Percentiles rank a stretch among this genome's conserved stretches.
These are phyloP conservation scores for Mycosphaerella arachidis DNA, from an alignment of 2,329 filamentous ascomycete genomes.

Conservation along the genomic window DNA sequence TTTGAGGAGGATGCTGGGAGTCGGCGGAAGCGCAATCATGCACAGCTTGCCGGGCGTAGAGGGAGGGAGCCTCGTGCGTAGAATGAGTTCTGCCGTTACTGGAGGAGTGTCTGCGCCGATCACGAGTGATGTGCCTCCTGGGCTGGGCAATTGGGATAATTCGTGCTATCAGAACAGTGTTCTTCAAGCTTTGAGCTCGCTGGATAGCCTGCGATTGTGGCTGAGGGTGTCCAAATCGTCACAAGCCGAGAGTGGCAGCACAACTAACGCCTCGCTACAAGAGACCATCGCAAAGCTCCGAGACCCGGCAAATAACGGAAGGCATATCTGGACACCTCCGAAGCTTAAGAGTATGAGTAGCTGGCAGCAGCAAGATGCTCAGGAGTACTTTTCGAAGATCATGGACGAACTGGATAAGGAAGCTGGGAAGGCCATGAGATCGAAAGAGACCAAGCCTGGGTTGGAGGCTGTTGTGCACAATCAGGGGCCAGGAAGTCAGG, in stretches of 20 bases:
- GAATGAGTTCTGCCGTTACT: slow-evolving; percentile 18
- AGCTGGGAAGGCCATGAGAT: slow-evolving; percentile 35
- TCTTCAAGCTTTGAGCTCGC: slow-evolving; percentile 64
- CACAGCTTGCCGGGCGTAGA: slow-evolving; percentile 31
- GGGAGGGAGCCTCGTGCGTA: slow-evolving; percentile 32
- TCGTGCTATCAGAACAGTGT: slow-evolving; percentile 98
- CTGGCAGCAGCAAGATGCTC: slow-evolving; percentile 94
- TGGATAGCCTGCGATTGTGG: slow-evolving; percentile 44
- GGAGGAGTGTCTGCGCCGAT: slow-evolving; percentile 19
- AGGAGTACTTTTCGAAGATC: slow-evolving; percentile 92
- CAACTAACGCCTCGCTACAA: slow-evolving; percentile 48
- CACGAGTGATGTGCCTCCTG: slow-evolving; percentile 45
- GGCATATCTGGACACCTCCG: slow-evolving; percentile 73
- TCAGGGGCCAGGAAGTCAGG: slow-evolving; percentile 6
- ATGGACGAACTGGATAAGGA: slow-evolving; percentile 56
- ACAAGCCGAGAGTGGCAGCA: slow-evolving; percentile 14
- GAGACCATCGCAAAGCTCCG: slow-evolving; percentile 67
- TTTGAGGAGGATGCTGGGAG: slow-evolving; percentile 34
- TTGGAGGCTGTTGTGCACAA: slow-evolving; percentile 24
- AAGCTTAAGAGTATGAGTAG: slow-evolving; percentile 88
- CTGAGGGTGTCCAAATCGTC: slow-evolving; percentile 11
- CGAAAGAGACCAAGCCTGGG: slow-evolving; percentile 20
- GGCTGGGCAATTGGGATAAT: slow-evolving; percentile 87
- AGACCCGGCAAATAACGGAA: slow-evolving; percentile 64
- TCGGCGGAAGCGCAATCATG: slow-evolving; percentile 37